Evolutionary conservation across 2,329 filamentous ascomycete genomes (phyloP).

Genomic region (Coniochaeta ligniaria): DNA sequence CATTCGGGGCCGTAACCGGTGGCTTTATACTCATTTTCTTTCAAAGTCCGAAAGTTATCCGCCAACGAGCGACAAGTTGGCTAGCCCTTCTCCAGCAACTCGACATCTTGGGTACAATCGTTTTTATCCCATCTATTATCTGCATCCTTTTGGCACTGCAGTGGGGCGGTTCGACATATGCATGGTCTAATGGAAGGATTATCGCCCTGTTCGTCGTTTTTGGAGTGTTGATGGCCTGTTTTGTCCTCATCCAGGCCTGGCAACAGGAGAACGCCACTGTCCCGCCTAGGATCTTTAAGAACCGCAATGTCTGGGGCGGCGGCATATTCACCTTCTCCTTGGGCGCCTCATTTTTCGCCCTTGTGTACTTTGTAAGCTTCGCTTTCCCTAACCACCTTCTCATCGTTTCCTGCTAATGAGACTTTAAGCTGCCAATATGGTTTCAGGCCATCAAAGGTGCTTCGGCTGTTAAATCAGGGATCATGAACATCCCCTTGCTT

Average conservation of each 20-base stretch:
- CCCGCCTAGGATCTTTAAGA: constrained; percentile 29
- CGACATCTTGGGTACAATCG: constrained; percentile 9
- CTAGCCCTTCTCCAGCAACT: constrained; percentile 2
- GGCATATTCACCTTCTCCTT: constrained; percentile 27
- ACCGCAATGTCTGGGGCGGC: constrained; percentile 27
- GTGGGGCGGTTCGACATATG: constrained; percentile 26
- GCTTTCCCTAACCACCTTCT: no score
- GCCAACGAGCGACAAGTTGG: background rate
- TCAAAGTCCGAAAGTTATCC: constrained; percentile 1
- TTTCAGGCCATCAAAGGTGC: constrained; percentile 27
- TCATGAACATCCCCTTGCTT: constrained; percentile 24
- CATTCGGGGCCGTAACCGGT: constrained; percentile 15
- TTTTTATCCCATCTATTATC: constrained; percentile 23
- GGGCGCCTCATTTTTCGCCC: constrained; percentile 19
- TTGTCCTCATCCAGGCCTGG: constrained; percentile 23
- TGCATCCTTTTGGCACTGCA: constrained; percentile 38
- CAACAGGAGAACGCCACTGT: constrained; percentile 29
- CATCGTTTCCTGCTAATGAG: no score
- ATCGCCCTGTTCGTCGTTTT: constrained; percentile 29
- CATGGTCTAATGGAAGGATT: constrained; percentile 18
- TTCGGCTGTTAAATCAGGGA: constrained; percentile 23
- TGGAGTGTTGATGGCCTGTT: constrained; percentile 19
- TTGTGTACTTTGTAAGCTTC: constrained; percentile 11
- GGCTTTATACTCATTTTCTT: constrained; percentile 12
- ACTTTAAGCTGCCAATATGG: constrained; percentile 21